phyloP scores from a whole-genome alignment of 495 filamentous ascomycete genomes.

The Talaromyces thailandensis region DNA sequence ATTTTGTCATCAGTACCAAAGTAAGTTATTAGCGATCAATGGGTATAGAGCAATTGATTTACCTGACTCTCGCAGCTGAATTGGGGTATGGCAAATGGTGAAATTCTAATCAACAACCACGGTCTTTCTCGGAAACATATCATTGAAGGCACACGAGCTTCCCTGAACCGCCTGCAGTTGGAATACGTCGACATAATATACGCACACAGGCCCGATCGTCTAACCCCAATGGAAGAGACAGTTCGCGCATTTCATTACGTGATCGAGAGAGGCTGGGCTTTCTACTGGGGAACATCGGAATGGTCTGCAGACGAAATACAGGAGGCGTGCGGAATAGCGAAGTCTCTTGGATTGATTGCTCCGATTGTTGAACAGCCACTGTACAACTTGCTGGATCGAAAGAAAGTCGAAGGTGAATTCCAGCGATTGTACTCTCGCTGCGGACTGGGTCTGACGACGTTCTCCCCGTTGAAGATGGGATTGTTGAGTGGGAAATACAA shows the following conservation, averaged over 20 bases:
- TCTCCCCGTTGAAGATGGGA: slow-evolving; percentile 63
- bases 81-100: slow-evolving; percentile 50
- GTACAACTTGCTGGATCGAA: slow-evolving; percentile 66
- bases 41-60: no score
- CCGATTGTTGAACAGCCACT: slow-evolving; percentile 79
- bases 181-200: slow-evolving; percentile 70
- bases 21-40: slow-evolving; percentile 15
- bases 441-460: slow-evolving; percentile 65
- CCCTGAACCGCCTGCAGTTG: slow-evolving; percentile 62
- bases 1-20: slow-evolving; percentile 79
- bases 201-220: slow-evolving; percentile 73
- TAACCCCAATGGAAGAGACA: slow-evolving; percentile 79
- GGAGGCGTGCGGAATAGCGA: slow-evolving; percentile 65
- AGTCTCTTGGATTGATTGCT: slow-evolving; percentile 63
- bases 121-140: slow-evolving; percentile 80
- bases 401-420: slow-evolving; percentile 72
- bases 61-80: background rate
- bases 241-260: slow-evolving; percentile 78
- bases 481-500: slow-evolving; percentile 80
- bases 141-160: slow-evolving; percentile 57
- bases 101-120: slow-evolving; percentile 51
- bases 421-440: slow-evolving; percentile 52
- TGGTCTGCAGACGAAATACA: slow-evolving; percentile 78
- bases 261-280: slow-evolving; percentile 66
- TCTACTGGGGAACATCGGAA: slow-evolving; percentile 90